phyloP scores from a whole-genome alignment of 2,329 filamentous ascomycete species.

The Aureobasidium subglaciale region DNA sequence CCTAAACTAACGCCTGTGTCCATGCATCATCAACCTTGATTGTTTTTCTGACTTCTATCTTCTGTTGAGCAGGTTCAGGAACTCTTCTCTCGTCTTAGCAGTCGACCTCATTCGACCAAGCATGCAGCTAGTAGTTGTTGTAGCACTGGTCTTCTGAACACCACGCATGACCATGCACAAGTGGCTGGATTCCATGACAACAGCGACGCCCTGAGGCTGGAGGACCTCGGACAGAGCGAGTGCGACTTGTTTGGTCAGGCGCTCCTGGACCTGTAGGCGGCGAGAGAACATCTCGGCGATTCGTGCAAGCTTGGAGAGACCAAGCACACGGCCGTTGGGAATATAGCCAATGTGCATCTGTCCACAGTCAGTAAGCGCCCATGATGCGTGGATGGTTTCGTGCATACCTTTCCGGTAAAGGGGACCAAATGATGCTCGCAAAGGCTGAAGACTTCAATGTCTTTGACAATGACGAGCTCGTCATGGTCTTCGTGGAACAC shows the following conservation, averaged over 20 bases:
- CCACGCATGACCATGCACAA: slow-evolving; percentile 99
- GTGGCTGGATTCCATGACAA: slow-evolving; percentile 95
- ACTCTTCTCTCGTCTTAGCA: slow-evolving; percentile 92
- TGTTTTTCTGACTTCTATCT: slow-evolving; percentile 12
- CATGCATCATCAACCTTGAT: neutral
- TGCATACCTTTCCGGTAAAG: slow-evolving; percentile 78
- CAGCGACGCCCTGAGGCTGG: slow-evolving; percentile 87
- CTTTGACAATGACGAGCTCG: slow-evolving; percentile 95
- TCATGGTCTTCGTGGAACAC: slow-evolving; percentile 96
- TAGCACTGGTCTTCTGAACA: slow-evolving; percentile 83
- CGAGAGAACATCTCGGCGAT: slow-evolving; percentile 97
- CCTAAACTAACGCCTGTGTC: slow-evolving; percentile 16
- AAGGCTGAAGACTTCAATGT: slow-evolving; percentile 89
- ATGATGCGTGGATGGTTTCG: neutral
- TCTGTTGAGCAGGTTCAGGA: slow-evolving; percentile 61
- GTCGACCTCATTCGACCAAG: slow-evolving; percentile 91
- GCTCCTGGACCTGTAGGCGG: slow-evolving; percentile 89
- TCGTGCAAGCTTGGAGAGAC: slow-evolving; percentile 88
- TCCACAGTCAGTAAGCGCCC: slow-evolving; percentile 8
- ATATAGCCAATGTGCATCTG: slow-evolving; percentile 99
- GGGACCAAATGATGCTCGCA: slow-evolving; percentile 98
- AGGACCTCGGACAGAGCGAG: slow-evolving; percentile 88
- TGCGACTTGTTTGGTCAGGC: slow-evolving; percentile 91
- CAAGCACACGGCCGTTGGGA: slow-evolving; percentile 81
- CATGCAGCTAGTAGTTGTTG: slow-evolving; percentile 93